Base-by-base conservation (phyloP, 148 eudicot genomes). In the Drosera capensis region DNA sequence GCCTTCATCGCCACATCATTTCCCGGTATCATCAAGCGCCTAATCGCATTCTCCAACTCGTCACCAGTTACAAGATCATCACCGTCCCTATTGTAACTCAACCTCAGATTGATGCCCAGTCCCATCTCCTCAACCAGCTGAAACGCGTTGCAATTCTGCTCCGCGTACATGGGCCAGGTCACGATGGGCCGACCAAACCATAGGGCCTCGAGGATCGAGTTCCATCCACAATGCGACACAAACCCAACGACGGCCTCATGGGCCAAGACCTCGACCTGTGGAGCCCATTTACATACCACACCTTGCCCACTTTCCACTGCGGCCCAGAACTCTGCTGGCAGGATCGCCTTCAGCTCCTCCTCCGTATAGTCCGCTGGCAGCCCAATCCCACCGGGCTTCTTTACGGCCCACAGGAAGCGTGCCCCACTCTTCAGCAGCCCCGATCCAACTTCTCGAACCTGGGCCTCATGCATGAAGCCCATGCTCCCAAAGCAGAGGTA, bases 401-500 rank as follows among this genome's bases (percentile, higher is more conserved):
- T 41, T 13, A 66, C 1, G 0, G 60, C 48, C 70, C 65, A 66
- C 40, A 66, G 8, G 30, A 66, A 66, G 13, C 65, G 40, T 5
- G 42, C 28, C 22, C 53, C 61, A 1, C 70, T 66, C 5, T 14
- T 23, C 28, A 40, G 49, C 0, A 66, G 5, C 14, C 60, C 70
- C 0, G 6, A 1, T 2, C 60, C 70, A 8, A 66, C 59, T 45
- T 66, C 61, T 14, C 36, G 44, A 18, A 55, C 58, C 28, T 67
- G 71, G 0, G 22, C 25, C 11, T 25, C 62, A 0, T 19, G 21
- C 7, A 67, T 60, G 7, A 49, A 26, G 19, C 58, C 71, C 20
- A 26, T 49, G 21, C 71, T 61, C 19, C 71, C 71, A 19, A 67
- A 67, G 23, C 71, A 67, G 19, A 66, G 24, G 16, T 38, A 60